Evolutionary conservation across 1,284 basidiomycete species (phyloP).

Genomic region (Cystobasidium pallidum): DNA sequence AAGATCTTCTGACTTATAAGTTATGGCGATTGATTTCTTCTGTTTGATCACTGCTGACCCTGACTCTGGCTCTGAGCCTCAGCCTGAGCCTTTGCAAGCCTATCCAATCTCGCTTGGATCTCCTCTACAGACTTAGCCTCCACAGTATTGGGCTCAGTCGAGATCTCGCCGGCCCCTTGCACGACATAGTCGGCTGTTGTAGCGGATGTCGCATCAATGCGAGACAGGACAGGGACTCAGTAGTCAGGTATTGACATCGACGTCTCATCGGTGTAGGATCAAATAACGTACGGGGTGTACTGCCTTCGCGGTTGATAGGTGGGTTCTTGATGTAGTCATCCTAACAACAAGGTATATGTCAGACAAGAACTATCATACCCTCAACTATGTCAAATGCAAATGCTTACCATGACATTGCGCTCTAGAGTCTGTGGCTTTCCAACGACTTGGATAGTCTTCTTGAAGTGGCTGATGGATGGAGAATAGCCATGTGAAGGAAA

Average conservation of each 20-base stretch:
- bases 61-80: no score
- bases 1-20: no score
- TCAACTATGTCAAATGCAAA: background rate
- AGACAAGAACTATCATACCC: background rate
- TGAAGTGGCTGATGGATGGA: conserved; percentile 30
- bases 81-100: conserved; percentile 7
- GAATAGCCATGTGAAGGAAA: background rate
- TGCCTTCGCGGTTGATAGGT: conserved; percentile 21
- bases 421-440: conserved; percentile 38
- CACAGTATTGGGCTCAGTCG: conserved; percentile 23
- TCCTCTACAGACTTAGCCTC: conserved; percentile 37
- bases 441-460: conserved; percentile 43
- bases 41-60: no score
- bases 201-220: no score
- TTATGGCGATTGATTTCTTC: no score
- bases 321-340: conserved; percentile 43
- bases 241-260: background rate
- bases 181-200: conserved; percentile 12
- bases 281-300: conserved; percentile 4
- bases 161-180: background rate
- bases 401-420: conserved; percentile 35
- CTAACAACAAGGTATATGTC: background rate
- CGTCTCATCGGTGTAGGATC: background rate
- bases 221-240: no score
- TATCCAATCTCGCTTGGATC: conserved; percentile 28